Conservation (phyloP, 768 basidiomycete genomes). For the Xerocomus spinulosus region DNA sequence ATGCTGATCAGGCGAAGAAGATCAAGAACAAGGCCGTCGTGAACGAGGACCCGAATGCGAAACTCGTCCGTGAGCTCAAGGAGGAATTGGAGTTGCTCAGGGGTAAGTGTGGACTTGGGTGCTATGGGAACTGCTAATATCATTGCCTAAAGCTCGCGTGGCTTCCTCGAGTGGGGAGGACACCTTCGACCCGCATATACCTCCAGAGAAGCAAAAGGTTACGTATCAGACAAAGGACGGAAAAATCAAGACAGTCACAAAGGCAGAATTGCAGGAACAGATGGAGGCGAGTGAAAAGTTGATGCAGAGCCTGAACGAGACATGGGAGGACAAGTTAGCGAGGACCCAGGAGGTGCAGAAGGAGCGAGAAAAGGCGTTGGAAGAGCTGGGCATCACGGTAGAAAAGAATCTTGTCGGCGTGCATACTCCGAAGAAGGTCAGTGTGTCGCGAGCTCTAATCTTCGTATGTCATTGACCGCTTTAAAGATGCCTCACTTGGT, state of each 20-base stretch:
- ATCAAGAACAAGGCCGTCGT: conserved; percentile 99
- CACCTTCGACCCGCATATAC: conserved; percentile 80
- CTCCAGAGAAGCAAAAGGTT: conserved; percentile 92
- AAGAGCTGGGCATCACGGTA: conserved; percentile 95
- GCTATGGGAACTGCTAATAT: conserved; percentile 3
- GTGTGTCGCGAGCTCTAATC: conserved; percentile 4
- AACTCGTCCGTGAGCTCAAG: conserved; percentile 96
- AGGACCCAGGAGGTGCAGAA: conserved; percentile 93
- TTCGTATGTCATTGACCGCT: conserved; percentile 9
- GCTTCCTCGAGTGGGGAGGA: conserved; percentile 65
- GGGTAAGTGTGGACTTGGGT: conserved; percentile 41
- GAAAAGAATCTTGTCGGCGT: conserved; percentile 96
- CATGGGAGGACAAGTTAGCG: conserved; percentile 92
- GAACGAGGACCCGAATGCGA: conserved; percentile 99
- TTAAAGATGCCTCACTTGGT: conserved; percentile 87
- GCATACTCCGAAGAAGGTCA: conserved; percentile 92
- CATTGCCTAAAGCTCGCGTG: conserved; percentile 58
- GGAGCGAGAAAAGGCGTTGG: conserved; percentile 94
- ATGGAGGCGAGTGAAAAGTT: conserved; percentile 93
- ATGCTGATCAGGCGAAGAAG: conserved; percentile 99
- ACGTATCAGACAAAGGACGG: conserved; percentile 93
- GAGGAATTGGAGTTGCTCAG: conserved; percentile 93
- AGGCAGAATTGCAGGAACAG: conserved; percentile 96
- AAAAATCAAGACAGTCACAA: conserved; percentile 90
- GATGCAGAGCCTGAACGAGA: conserved; percentile 90